Percentiles rank a stretch among this genome's conserved stretches.
These are phyloP conservation scores for Fermentozyma sake DNA, from an alignment of 1,139 yeast genomes.

Conservation along the genomic window DNA sequence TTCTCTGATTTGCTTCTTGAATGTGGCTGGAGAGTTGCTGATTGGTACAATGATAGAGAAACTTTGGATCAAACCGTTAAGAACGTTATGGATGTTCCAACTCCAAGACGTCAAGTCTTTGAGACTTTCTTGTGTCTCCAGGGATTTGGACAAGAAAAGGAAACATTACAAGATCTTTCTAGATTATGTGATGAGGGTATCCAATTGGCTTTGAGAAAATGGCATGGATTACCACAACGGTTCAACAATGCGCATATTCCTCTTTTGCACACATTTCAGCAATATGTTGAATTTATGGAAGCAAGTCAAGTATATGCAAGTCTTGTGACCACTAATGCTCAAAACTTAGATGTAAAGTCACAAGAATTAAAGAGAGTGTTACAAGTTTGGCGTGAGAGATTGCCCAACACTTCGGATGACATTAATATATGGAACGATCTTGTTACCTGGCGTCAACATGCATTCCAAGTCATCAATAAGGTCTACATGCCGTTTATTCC, in stretches of 20 bases:
- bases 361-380: slow-evolving; percentile 91
- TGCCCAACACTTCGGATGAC: slow-evolving; percentile 97
- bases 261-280: slow-evolving; percentile 90
- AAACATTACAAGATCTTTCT: slow-evolving; percentile 75
- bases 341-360: slow-evolving; percentile 84
- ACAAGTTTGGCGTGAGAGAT: slow-evolving; percentile 96
- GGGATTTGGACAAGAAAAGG: slow-evolving; percentile 88
- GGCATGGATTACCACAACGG: slow-evolving; percentile 84
- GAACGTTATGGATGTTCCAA: slow-evolving; percentile 97
- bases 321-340: slow-evolving; percentile 84
- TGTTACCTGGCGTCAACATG: slow-evolving; percentile 98
- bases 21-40: slow-evolving; percentile 99
- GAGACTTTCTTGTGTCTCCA: slow-evolving; percentile 92
- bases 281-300: slow-evolving; percentile 95
- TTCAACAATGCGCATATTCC: slow-evolving; percentile 87
- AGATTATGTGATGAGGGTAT: slow-evolving; percentile 93
- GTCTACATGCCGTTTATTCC: slow-evolving; percentile 93
- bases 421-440: slow-evolving; percentile 96
- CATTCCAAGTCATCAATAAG: slow-evolving; percentile 93
- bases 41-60: slow-evolving; percentile 94
- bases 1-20: slow-evolving; percentile 89
- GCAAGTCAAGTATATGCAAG: slow-evolving; percentile 93
- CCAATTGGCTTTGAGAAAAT: slow-evolving; percentile 84
- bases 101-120: slow-evolving; percentile 93
- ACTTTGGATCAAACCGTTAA: slow-evolving; percentile 92